Percentiles rank a stretch among this genome's conserved stretches.
Evolutionary conservation across 371 early-diverging fungal species (phyloP).

Genomic region (Rhizopus microsporus): DNA sequence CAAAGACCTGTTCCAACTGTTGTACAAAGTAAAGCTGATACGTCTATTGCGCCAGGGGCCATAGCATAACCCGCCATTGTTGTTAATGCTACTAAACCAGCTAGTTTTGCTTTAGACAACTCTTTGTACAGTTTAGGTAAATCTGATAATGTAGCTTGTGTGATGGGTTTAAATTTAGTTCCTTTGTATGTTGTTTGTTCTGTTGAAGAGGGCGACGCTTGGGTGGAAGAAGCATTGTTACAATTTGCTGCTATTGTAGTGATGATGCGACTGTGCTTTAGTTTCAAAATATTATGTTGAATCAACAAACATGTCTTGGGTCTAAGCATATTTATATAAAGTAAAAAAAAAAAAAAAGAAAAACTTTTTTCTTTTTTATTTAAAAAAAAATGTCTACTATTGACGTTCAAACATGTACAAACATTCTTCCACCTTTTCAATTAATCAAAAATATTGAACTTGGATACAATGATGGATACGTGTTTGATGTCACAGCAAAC

Average conservation of each 20-base stretch:
- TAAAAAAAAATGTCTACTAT: slow-evolving; percentile 14
- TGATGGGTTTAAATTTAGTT: neutral
- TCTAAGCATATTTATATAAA: neutral
- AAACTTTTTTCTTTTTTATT: slow-evolving; percentile 7
- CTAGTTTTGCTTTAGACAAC: slow-evolving; percentile 81
- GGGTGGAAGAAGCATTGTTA: neutral
- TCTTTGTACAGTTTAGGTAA: slow-evolving; percentile 50
- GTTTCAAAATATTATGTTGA: neutral
- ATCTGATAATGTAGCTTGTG: no score
- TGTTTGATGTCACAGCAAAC: slow-evolving; percentile 67
- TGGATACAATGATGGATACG: slow-evolving; percentile 58
- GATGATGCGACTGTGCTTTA: neutral
- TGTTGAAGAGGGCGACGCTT: neutral
- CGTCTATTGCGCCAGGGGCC: slow-evolving; percentile 76
- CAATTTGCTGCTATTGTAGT: neutral
- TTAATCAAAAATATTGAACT: slow-evolving; percentile 42
- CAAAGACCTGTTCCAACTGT: slow-evolving; percentile 91
- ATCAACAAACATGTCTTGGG: neutral
- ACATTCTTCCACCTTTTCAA: slow-evolving; percentile 42
- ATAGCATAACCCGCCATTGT: slow-evolving; percentile 96
- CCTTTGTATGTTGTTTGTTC: neutral
- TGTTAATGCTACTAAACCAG: slow-evolving; percentile 88
- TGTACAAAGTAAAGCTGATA: slow-evolving; percentile 77
- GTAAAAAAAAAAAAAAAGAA: neutral
- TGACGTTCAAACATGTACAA: slow-evolving; percentile 24